Evolutionary conservation across 2,329 filamentous ascomycete genomes (phyloP), one percentile per base, ranked within the genome.

Genomic region (Alternaria metachromatica): DNA sequence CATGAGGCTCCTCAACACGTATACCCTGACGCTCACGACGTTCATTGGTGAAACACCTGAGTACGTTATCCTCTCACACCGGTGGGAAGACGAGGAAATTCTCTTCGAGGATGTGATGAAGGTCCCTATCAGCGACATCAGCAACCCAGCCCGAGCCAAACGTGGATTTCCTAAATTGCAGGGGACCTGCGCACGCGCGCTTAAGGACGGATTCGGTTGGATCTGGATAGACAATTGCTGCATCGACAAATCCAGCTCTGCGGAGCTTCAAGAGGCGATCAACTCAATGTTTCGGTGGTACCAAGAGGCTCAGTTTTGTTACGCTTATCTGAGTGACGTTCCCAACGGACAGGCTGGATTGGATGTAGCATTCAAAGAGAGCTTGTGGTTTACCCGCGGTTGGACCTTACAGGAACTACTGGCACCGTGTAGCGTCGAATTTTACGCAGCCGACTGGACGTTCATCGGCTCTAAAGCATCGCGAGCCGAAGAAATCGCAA

Each of bases 211-310:
- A 4, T 60, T 60, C 23, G 30, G 23, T 6, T 68, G 45, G 28
- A 25, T 58, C 7, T 70, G 64, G 66, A 49, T 68, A 25, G 68
- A 70, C 25, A 70, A 55, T 18, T 70, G 64, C 49, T 67, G 66
- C 45, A 71, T 69, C 55, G 61, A 72, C 55, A 70, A 70, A 43
- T 56, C 55, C 9, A 66, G 55, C 26, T 57, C 55, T 43, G 56
- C 64, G 2, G 59, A 70, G 41, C 55, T 67, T 7, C n/a, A 43
- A 21, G 56, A 69, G 50, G 63, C 67, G 7, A 68, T 70, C 49
- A 70, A 68, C 33, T 69, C 64, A 10, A 70, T 70, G 62, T 68
- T 44, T 30, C 26, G 28, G n/a, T 70, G 57, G 57, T 70, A 70
- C 33, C 23, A 51, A 18, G 37, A 61, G 12, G 50, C 63, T 10